A percentile compares a stretch with the other conserved stretches of the same genome.
phyloP scores from a whole-genome alignment of 2,329 filamentous ascomycete genomes.

The Plenodomus biglobosus region DNA sequence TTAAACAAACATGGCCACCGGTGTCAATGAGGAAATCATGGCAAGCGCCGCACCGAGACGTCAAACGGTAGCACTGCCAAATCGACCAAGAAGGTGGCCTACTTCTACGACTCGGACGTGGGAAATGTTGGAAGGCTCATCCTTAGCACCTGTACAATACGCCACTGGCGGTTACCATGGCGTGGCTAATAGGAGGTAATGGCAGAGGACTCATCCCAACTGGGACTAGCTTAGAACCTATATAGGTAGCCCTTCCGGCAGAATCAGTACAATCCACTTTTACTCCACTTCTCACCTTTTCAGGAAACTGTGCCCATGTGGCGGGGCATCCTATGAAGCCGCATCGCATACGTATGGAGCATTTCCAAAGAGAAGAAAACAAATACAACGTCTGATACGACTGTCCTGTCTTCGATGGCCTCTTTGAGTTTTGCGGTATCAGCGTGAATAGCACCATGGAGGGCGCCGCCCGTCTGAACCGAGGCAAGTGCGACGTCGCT shows the following conservation, averaged over 20 bases:
- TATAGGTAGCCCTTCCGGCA: too few relatives aligned
- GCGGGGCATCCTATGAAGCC: constrained; percentile 69
- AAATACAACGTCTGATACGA: constrained; percentile 67
- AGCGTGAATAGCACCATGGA: constrained; percentile 71
- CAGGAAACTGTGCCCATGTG: constrained; percentile 97
- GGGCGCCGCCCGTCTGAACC: constrained; percentile 67
- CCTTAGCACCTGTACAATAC: too few relatives aligned
- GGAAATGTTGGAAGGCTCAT: too few relatives aligned
- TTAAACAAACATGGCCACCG: constrained; percentile 20
- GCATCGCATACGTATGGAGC: constrained; percentile 66
- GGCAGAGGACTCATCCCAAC: too few relatives aligned
- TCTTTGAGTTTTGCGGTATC: constrained; percentile 72
- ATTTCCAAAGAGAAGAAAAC: constrained; percentile 85
- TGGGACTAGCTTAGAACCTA: too few relatives aligned
- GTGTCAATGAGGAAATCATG: constrained; percentile 7
- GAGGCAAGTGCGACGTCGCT: constrained; percentile 68
- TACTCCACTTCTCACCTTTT: too few relatives aligned
- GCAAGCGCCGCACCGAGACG: constrained; percentile 3
- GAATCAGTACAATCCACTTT: too few relatives aligned
- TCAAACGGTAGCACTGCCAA: constrained; percentile 30
- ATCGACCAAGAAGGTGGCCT: constrained; percentile 77
- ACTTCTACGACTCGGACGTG: constrained; percentile 98
- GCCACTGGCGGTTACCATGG: too few relatives aligned
- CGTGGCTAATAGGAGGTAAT: too few relatives aligned
- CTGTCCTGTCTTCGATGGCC: constrained; percentile 67